Base-by-base conservation (phyloP, 176 grass and related monocot species). In the Triticum dicoccoides region DNA sequence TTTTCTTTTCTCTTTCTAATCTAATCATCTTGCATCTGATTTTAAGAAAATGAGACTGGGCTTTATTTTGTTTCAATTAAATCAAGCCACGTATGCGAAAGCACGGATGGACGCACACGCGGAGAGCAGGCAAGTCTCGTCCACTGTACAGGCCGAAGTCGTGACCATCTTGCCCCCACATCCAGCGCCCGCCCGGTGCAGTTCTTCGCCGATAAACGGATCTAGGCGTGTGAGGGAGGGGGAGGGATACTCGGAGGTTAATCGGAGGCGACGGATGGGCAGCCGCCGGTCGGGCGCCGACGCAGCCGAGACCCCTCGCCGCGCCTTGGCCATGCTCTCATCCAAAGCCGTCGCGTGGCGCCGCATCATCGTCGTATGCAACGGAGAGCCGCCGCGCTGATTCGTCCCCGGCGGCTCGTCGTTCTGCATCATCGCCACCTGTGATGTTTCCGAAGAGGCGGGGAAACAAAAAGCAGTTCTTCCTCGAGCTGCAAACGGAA, bases 41-140 rank as follows among this genome's bases (percentile, higher is more conserved):
- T 30, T 30, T 30, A 30, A 30, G 0, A 30, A 0, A 30, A 30
- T 30, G 29, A 30, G 29, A 0, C 2, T 2, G 2, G 2, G 0
- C 2, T 30, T 30, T 30, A 30, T 30, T 30, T 30, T 30, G 2
- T 30, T 30, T 30, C 2, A 30, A 30, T 30, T 2, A 30, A 30
- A 30, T 30, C 2, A 30, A 30, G 2, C 29, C 2, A 30, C 2
- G 2, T 30, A 30, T 30, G 2, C 29, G 2, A 30, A 2, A 30
- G 29, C 0, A 30, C 29, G 29, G 29, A 30, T 30, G 29, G 1
- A 27, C 25, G 1, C 25, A 27, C 29, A 30, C 29, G 29, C 29
- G 29, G 29, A 2, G 29, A 30, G 29, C 29, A 30, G 1, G 1
- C 25, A 27, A 30, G 29, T 30, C 29, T 30, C 29, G 29, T 30